Evolutionary conservation across 352 stramenopile genomes (phyloP), one percentile per base, ranked within the genome.

Genomic region (Pythium diclinum): DNA sequence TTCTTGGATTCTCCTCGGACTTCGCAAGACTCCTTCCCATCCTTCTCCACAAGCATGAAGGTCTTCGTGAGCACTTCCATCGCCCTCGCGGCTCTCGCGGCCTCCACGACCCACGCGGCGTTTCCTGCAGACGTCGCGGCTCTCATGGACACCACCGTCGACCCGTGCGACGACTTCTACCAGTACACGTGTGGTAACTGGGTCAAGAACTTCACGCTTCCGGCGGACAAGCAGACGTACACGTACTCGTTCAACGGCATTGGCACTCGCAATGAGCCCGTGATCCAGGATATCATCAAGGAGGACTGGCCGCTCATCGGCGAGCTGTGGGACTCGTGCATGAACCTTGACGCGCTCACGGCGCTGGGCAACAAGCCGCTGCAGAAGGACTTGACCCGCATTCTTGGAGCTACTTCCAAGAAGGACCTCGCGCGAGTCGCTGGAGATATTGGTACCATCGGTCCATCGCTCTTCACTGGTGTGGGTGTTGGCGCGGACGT

Each of bases 381-480:
- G n/a, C 40, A 68, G 62, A 48, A 51, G 55, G 34, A 38, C 17
- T 30, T 68, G n/a, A 21, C 7, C 17, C 53, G 54, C 16, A 62
- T 68, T 25, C 4, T 36, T 1, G 46, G 53, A 2, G 51, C 59
- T 1, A 61, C 42, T 1, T 61, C 17, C 4, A 75, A 75, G 36
- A 44, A 52, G 32, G 60, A 67, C 2, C 32, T 78, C 1, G 25
- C 71, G 2, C 32, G 51, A 7, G 6, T 75, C 3, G 51, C 55
- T 21, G 71, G 71, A 13, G 63, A 69, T 16, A 44, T 78, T 32
- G 59, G 61, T 21, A 21, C 42, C 1, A 56, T 58, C 21, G 66
- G 64, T 3, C 69, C 88, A 3, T 73, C 69, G 48, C 82, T 89
- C n/a, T 92, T 97, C 55, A 92, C 92, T 19, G 72, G 36, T 21